Base-by-base conservation (phyloP, 345 rosid species). In the Noccaea caerulescens region DNA sequence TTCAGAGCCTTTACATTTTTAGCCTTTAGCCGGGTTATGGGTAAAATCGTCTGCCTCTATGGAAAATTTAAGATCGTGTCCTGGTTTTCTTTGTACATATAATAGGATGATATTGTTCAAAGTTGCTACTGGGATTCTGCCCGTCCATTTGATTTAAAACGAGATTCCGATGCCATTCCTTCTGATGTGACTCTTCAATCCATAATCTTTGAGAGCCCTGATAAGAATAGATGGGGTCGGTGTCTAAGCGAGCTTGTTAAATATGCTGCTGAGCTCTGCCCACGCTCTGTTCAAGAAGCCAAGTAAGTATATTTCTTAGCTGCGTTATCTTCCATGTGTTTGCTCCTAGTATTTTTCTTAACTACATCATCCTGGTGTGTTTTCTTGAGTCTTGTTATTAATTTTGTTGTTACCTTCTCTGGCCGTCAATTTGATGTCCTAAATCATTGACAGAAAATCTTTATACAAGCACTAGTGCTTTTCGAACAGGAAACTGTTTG, bases 71-170 rank as follows among this genome's bases (percentile, higher is more conserved):
- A 72, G 51, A 64, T 59, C 18, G 51, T 45, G 0, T 54, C 39
- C 42, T 55, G 51, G 43, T 14, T 72, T 45, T 34, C 49, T 41
- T 33, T 70, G 33, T 62, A 18, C 57, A 69, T 72, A 68, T 70
- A 50, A 51, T 83, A 94, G 99, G 97, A 94, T 79, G 99, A 94
- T 81, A 91, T 94, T 80, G 93, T 94, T 76, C 99, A 94, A 77
- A 88, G 88, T 79, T 91, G 99, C 81, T 91, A 89, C 60, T 89
- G 91, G 96, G 97, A 94, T 80, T 84, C 91, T 73, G 92, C 95
- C 63, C 89, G 92, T 72, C 95, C 90, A 30, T 91, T 88, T 88
- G 99, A 94, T 82, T 70, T 87, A 77, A 85, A 89, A 78, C 81
- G 93, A 75, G 99, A 94, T 70, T 86, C 93, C 12, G 97, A 94